These are phyloP conservation scores for Pseudomassariella vexata DNA, from an alignment of 2,329 filamentous ascomycete species.

Conservation along the genomic window DNA sequence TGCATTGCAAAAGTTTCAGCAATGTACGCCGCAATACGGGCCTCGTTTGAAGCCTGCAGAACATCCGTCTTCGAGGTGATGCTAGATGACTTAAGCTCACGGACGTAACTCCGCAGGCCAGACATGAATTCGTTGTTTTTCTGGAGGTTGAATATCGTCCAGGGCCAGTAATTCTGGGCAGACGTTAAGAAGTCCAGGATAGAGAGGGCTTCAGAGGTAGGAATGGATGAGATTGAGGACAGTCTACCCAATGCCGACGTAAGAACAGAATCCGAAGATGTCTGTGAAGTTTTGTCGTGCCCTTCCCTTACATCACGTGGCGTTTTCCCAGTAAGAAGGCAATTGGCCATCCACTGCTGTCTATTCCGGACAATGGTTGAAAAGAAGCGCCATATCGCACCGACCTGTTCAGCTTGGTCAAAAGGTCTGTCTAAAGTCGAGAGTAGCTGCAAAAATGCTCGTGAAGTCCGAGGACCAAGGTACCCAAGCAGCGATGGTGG, in stretches of 20 bases:
- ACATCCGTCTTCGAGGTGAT: slow-evolving; percentile 49
- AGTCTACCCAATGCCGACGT: slow-evolving; percentile 67
- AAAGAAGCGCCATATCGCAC: slow-evolving; percentile 77
- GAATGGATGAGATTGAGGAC: slow-evolving; percentile 56
- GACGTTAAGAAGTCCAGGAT: slow-evolving; percentile 83
- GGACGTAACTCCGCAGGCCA: slow-evolving; percentile 65
- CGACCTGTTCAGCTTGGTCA: slow-evolving; percentile 56
- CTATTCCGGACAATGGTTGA: slow-evolving; percentile 80
- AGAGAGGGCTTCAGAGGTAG: slow-evolving; percentile 61
- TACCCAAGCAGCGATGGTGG: slow-evolving; percentile 93
- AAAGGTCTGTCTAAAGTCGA: slow-evolving; percentile 74
- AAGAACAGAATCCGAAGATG: slow-evolving; percentile 60
- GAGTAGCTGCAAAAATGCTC: slow-evolving; percentile 75
- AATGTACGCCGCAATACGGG: slow-evolving; percentile 71
- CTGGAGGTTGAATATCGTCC: slow-evolving; percentile 78
- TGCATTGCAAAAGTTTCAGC: slow-evolving; percentile 89
- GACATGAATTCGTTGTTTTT: slow-evolving; percentile 69
- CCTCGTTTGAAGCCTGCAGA: slow-evolving; percentile 53
- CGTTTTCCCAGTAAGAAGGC: slow-evolving; percentile 80
- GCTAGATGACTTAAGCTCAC: slow-evolving; percentile 46
- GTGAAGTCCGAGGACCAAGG: slow-evolving; percentile 74
- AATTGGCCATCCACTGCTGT: slow-evolving; percentile 95
- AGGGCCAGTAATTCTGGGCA: slow-evolving; percentile 92
- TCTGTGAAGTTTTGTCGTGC: slow-evolving; percentile 43
- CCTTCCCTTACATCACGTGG: slow-evolving; percentile 67